These are phyloP conservation scores for Xerocomus spinulosus DNA, from an alignment of 768 basidiomycete genomes.

Conservation along the genomic window DNA sequence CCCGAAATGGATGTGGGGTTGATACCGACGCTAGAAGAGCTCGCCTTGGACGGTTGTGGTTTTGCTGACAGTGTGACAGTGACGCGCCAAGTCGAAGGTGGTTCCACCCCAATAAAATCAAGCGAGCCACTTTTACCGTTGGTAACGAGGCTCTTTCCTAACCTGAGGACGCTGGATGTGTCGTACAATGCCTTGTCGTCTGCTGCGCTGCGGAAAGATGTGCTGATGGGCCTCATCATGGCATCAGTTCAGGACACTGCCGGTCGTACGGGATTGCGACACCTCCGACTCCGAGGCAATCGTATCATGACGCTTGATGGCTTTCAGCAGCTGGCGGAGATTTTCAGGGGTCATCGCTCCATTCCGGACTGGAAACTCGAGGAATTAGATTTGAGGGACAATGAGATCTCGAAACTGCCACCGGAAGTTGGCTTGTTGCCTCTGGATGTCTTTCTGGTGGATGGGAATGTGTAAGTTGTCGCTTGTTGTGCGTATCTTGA, in stretches of 20 bases:
- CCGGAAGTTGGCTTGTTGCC: slow-evolving; percentile 70
- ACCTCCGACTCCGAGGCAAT: slow-evolving; percentile 68
- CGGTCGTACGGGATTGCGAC: slow-evolving; percentile 54
- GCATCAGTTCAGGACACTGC: slow-evolving; percentile 30
- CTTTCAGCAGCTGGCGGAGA: slow-evolving; percentile 54
- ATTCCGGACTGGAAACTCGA: slow-evolving; percentile 72
- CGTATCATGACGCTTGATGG: slow-evolving; percentile 57
- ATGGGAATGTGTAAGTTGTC: slow-evolving; percentile 68
- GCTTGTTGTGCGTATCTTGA: not conserved
- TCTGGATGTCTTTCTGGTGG: slow-evolving; percentile 77
- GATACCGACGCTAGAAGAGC: slow-evolving; percentile 68
- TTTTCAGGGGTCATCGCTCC: slow-evolving; percentile 61
- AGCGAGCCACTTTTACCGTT: slow-evolving; percentile 55
- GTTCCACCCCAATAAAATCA: slow-evolving; percentile 39
- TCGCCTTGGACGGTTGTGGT: slow-evolving; percentile 69
- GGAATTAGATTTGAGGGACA: slow-evolving; percentile 79
- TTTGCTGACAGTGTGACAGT: slow-evolving; percentile 57
- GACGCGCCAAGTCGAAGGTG: slow-evolving; percentile 31
- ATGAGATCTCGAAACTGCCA: slow-evolving; percentile 67
- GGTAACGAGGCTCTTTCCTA: slow-evolving; percentile 65
- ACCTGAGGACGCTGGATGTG: slow-evolving; percentile 61
- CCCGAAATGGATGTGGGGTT: slow-evolving; percentile 35
- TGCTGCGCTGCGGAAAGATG: slow-evolving; percentile 44
- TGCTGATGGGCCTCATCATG: slow-evolving; percentile 49
- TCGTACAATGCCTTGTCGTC: slow-evolving; percentile 70